A percentile compares a stretch with the other conserved stretches of the same genome.
Conservation (phyloP, 2,329 filamentous ascomycete species). For the Whalleya microplaca region DNA sequence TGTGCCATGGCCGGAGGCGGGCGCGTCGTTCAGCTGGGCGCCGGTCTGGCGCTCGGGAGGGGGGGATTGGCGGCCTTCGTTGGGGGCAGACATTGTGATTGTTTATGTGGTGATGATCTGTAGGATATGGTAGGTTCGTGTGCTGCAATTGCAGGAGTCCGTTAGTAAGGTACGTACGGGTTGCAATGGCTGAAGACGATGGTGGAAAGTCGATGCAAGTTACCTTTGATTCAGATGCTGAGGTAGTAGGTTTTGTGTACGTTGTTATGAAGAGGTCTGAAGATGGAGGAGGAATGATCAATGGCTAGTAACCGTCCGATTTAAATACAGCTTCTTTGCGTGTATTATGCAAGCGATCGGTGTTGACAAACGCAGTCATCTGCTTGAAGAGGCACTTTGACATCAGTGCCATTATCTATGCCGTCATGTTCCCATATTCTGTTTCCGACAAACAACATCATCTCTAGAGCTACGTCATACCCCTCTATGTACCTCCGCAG, state of each 20-base stretch:
- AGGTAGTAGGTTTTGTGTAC: neutral
- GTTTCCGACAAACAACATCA: slow-evolving; percentile 8
- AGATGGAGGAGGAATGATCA: neutral
- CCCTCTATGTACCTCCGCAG: slow-evolving; percentile 19
- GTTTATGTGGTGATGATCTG: slow-evolving; percentile 2
- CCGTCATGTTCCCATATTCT: slow-evolving; percentile 24
- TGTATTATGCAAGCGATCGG: slow-evolving; percentile 11
- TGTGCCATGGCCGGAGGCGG: slow-evolving; percentile 61
- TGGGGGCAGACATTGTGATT: slow-evolving; percentile 57
- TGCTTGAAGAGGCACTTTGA: slow-evolving; percentile 19
- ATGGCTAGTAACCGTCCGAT: neutral
- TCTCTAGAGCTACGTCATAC: slow-evolving; percentile 28
- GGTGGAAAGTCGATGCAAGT: too few species aligned
- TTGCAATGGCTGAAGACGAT: neutral
- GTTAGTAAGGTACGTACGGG: neutral
- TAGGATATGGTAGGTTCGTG: slow-evolving; percentile 21
- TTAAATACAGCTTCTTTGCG: slow-evolving; percentile 19
- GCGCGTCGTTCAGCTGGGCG: slow-evolving; percentile 62
- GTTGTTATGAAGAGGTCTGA: slow-evolving; percentile 3
- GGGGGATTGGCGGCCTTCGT: slow-evolving; percentile 76
- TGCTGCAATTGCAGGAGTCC: neutral
- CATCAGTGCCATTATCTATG: slow-evolving; percentile 24
- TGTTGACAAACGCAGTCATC: slow-evolving; percentile 1
- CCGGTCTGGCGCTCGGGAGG: slow-evolving; percentile 69
- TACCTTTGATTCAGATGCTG: neutral